Evolutionary conservation across 164 flowering plant genomes (phyloP), one percentile per base, ranked within the genome.

Genomic region (Dillenia turbinata): DNA sequence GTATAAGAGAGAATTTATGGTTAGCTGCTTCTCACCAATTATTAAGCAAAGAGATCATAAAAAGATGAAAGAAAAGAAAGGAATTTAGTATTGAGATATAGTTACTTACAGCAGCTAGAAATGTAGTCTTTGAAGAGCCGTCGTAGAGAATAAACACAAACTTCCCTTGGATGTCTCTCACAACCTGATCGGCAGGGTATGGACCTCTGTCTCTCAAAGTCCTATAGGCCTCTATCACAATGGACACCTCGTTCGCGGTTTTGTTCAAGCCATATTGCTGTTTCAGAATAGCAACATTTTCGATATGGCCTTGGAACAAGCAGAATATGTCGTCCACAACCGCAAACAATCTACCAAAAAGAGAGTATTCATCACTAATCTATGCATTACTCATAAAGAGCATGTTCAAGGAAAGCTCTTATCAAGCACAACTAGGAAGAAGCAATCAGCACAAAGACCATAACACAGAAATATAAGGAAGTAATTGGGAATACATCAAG

Each of bases 181-280:
- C 81, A 26, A 91, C 96, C 69, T 94, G 93, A 62, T 86, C 92
- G 12, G 93, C 86, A 59, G 99, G 93, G 67, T 87, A 94, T 65
- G 99, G 99, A 13, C 99, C 99, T 69, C 99, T 78, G 65, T 94
- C 99, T 77, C 99, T 81, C 47, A 94, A 77, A 51, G 96, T 86
- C 68, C 99, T 72, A 76, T 94, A 94, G 44, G 99, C 96, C 71
- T 91, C 97, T 11, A 94, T 85, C 10, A 91, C 83, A 51, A 94
- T 85, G 79, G 63, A 80, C 26, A 81, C 97, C 71, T 94, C 99
- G 63, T 86, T 91, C 33, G 86, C 86, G 2, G 86, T 75, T 81
- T 94, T 94, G 85, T 56, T 80, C 64, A 94, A 66, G 12, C 99
- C 99, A 60, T 94, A 94, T 65, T 91, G 96, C 70, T 91, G 96